Base-by-base conservation (phyloP, 1,139 yeast species). In the Pichia sp. region DNA sequence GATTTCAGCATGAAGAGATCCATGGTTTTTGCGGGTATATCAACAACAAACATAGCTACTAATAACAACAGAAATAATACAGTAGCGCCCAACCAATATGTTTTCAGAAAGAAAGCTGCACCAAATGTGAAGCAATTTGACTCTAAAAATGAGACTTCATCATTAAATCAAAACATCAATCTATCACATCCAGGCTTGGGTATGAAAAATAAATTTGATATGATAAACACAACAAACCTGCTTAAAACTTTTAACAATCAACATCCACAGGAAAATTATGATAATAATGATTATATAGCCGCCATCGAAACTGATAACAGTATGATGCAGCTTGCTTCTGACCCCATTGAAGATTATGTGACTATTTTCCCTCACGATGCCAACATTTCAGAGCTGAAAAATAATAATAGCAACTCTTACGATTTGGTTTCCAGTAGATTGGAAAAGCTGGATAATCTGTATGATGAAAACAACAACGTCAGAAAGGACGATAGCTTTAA, bases 151-250 rank as follows among this genome's bases (percentile, higher is more conserved):
- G 27, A 7, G 9, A 29, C n/a, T n/a, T 6, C 41, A 33, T 24
- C 6, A 17, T 12, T n/a, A 10, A 40, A 29, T 8, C 38, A 34
- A 4, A 49, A 30, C 3, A 44, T 49, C 29, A 49, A 43, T 20
- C 12, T 53, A n/a, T 29, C 50, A 6, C 45, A 48, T 20, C 52
- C 55, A 3, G 55, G 55, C n/a, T 53, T 53, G 16, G 52, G 55
- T 14, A 41, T 52, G 17, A 50, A 45, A 9, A 38, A 49, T 14
- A 52, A 52, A 40, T 52, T 52, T 27, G 46, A 52, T 49, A 16
- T 52, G 24, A 8, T 51, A 12, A 43, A 42, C 43, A 42, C 47
- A 3, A 27, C 54, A 10, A 42, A 36, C 17, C n/a, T 51, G 47
- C 8, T 47, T 5, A 45, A 49, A 44, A 27, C 27, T 30, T 30